Base-by-base conservation (phyloP, 2,329 filamentous ascomycete species). In the Calonectria pseudoturangicola region DNA sequence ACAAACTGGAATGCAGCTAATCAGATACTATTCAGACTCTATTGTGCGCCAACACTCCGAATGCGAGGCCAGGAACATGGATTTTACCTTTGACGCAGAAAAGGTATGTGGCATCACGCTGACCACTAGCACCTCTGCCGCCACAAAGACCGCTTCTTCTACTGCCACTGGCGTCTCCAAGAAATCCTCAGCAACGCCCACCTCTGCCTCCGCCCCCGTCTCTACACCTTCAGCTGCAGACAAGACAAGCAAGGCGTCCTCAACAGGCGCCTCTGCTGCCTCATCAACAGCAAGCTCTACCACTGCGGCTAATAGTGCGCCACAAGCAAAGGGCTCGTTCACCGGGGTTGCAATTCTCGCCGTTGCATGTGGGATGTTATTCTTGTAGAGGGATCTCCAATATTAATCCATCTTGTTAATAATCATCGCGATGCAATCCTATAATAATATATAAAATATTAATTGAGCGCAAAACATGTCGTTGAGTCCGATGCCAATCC, bases 31-130 rank as follows among this genome's bases (percentile, higher is more conserved):
- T 39, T 9, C 21, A 68, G 66, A 68, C 28, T 68, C 66, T 33
- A 62, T 68, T 36, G 18, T 51, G 41, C 28, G 66, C 4, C 54
- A 63, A 39, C 50, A 12, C 1, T 36, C 28, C 10, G 56, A 68
- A 62, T 68, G 66, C 43, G 30, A 51, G 10, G 66, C 66, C 6
- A 18, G 56, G 28, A 68, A 68, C 30, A 68, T 68, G 41, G 21
- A 25, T 13, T 68, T 68, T 43, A 68, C 66, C 4, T 68, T 68
- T 25, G 66, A 68, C 18, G 51, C 16, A 36, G 66, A 68, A 27
- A 51, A 47, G n/a, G 56, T 48, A 41, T 68, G 66, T n/a, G 66
- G 66, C 43, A 68, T 68, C 12, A 68, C 27, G n/a, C n/a, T 62
- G 41, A 25, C 41, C 6, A 62, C 43, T n/a, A 36, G 27, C 18